Evolutionary conservation across 768 basidiomycete genomes (phyloP), one percentile per base, ranked within the genome.

Genomic region (Rhodosporidiobolus odoratus): DNA sequence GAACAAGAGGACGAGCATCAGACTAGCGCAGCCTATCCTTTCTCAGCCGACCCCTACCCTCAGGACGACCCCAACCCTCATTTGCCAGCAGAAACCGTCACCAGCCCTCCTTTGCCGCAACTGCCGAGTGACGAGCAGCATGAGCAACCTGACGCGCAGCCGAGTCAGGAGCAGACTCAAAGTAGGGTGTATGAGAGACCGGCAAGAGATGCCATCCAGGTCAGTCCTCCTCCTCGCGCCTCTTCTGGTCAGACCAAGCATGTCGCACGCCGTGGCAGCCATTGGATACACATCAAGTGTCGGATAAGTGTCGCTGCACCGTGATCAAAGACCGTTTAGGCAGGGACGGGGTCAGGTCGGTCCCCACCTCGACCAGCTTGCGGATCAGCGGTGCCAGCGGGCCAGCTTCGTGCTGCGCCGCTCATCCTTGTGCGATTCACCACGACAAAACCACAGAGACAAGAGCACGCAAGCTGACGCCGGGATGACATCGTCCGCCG

Each of bases 21-120:
- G n/a, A n/a, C n/a, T n/a, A n/a, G n/a, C n/a, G n/a, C n/a, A n/a
- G 56, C 65, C 30, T 71, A 71, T 57, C 69, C 69, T 1, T 71
- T 71, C 65, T 66, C 65, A 4, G 69, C 64, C 1, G 69, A 66
- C 17, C 69, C 65, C 13, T 71, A 71, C 60, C 58, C 64, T 17
- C 60, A 66, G 41, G 58, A 62, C 58, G 37, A 34, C 16, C 25
- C 30, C 15, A 7, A 60, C 16, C 45, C 45, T 6, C 32, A 32
- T 8, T 6, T 21, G 45, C 6, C 34, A 27, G 27, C 7, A 15
- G 27, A 15, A 40, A n/a, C 41, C 16, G 50, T 58, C n/a, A 69
- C 62, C 10, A 65, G 68, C 34, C 62, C 58, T 32, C 50, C 62
- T 21, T 35, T 65, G n/a, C 62, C 62, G 17, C 62, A 59, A 21